Conservation (phyloP, 1,284 basidiomycete genomes). For the Porodaedalea pini region DNA sequence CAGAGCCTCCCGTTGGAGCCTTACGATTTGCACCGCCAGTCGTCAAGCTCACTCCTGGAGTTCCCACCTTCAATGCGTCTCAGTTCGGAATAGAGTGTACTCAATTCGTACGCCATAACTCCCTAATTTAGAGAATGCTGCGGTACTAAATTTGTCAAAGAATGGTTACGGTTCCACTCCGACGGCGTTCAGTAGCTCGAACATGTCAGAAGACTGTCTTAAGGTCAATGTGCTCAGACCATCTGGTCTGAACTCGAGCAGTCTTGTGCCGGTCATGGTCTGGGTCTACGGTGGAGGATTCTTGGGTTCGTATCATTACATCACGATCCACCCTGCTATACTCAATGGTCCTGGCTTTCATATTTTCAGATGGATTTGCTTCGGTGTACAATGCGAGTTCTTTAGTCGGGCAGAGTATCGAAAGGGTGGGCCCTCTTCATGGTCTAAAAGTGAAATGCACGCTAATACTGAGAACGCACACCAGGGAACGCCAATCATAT, state of each 20-base stretch:
- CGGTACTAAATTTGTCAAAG: background rate
- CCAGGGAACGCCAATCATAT: constrained; percentile 45
- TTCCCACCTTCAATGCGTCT: constrained; percentile 39
- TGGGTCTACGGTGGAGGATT: constrained; percentile 32
- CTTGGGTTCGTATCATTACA: background rate
- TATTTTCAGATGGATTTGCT: constrained; percentile 29
- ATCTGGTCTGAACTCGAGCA: constrained; percentile 25
- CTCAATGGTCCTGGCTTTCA: background rate
- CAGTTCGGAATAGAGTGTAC: constrained; percentile 55
- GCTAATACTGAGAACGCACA: constrained; percentile 12
- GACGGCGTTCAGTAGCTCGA: background rate
- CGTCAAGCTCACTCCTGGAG: constrained; percentile 44
- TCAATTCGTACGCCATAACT: constrained; percentile 34
- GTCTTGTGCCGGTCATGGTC: constrained; percentile 36
- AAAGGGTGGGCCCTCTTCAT: constrained; percentile 35
- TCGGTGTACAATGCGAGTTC: constrained; percentile 38
- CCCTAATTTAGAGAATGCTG: background rate
- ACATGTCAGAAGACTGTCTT: constrained; percentile 43
- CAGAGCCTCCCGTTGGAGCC: constrained; percentile 52
- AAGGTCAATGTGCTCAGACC: constrained; percentile 47
- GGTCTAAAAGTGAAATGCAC: background rate
- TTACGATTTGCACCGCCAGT: constrained; percentile 56
- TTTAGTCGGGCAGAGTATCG: constrained; percentile 43
- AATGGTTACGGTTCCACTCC: background rate
- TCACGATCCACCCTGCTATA: background rate